A percentile compares a stretch with the other conserved stretches of the same genome.
Evolutionary conservation across 2,329 filamentous ascomycete species (phyloP).

Genomic region (Aspergillus pseudoterreus): DNA sequence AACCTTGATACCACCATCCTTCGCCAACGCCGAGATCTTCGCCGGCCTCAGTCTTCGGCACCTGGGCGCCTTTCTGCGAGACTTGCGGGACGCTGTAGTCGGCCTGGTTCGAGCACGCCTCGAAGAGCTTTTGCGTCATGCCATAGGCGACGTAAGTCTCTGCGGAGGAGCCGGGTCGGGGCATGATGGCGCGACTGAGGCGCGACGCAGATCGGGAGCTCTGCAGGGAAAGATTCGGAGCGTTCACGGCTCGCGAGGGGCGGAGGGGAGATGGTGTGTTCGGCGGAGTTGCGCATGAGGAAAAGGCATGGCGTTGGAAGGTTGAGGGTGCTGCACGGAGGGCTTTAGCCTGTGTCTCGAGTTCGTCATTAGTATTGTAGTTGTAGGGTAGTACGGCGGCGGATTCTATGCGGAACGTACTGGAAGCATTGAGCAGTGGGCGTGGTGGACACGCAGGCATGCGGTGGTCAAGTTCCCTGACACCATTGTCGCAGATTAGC

Average conservation of each 20-base stretch:
- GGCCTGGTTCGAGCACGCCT: conserved; percentile 67
- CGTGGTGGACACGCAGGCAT: too few relatives aligned
- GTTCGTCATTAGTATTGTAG: too few relatives aligned
- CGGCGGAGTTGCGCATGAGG: too few relatives aligned
- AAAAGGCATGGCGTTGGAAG: too few relatives aligned
- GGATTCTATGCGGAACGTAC: too few relatives aligned
- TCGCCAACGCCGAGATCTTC: conserved; percentile 75
- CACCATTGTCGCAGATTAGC: too few relatives aligned
- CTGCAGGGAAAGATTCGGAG: conserved; percentile 11
- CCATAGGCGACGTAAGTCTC: conserved; percentile 77
- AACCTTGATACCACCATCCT: conserved; percentile 81
- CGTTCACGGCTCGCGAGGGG: background rate
- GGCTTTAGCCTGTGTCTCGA: too few relatives aligned
- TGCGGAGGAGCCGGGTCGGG: conserved; percentile 40
- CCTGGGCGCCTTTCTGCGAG: conserved; percentile 60
- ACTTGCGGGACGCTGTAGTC: conserved; percentile 72
- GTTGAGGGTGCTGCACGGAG: too few relatives aligned
- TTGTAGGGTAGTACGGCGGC: too few relatives aligned
- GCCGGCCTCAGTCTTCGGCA: conserved; percentile 70
- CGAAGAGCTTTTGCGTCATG: conserved; percentile 73
- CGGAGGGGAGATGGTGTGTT: too few relatives aligned
- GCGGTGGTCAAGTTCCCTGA: too few relatives aligned
- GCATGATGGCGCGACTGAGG: conserved; percentile 28
- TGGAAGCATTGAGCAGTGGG: too few relatives aligned
- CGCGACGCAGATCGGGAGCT: conserved; percentile 21